Evolutionary conservation across 2,329 filamentous ascomycete species (phyloP), one percentile per base, ranked within the genome.

Genomic region (Nannizziopsis arthrosporioides): DNA sequence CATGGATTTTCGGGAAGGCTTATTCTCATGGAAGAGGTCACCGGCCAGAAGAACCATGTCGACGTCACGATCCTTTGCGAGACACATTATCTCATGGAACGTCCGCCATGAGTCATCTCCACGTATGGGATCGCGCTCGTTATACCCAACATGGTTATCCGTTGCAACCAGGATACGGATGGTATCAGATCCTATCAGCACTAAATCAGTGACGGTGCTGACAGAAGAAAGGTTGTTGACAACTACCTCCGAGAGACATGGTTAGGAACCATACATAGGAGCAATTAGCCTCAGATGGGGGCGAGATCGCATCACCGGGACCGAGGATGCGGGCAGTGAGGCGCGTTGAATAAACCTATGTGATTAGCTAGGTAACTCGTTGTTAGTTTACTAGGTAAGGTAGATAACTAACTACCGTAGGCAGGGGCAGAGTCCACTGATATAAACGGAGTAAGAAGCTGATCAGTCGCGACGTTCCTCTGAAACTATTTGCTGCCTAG

Each of bases 1-100:
- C 77, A 98, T 85, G 22, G 89, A 82, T 62, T 95, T 94, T 51
- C 92, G 80, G 5, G 88, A 95, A 2, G 92, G 93, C 59, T 94
- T 94, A 66, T 98, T 98, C 57, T 98, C 90, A 63, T 98, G 93
- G 62, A 98, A 98, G 1, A 98, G 76, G 63, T 98, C 92, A 41
- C 92, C 92, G 2, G 84, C 90, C 3, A 98, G 80, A 1, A 98
- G 75, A 0, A 98, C 85, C 92, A 98, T 96, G 66, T 98, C 92
- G 55, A 98, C 92, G 69, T 98, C 92, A 62, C 83, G 76, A 31
- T 82, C 80, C 60, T 83, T 85, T 15, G 90, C 92, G 37, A 96
- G 69, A 54, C 81, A 83, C 84, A 98, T 87, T 53, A 95, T 80
- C 67, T 98, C 92, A 63, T 98, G 84, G 69, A 98, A 98, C 2